phyloP scores from a whole-genome alignment of 164 flowering plant genomes.

The Chimonanthus praecox region DNA sequence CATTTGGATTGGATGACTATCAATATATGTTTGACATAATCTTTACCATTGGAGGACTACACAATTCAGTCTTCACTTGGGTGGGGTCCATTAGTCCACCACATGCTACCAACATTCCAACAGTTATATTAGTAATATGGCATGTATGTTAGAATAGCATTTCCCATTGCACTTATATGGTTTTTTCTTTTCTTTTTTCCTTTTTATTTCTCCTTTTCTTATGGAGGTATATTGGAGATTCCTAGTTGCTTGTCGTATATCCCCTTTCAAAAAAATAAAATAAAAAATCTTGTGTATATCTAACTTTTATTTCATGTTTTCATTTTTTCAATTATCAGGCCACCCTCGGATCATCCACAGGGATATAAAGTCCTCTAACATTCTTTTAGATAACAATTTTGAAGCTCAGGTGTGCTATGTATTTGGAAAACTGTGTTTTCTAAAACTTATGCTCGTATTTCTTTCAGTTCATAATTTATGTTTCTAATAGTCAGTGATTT shows the following conservation, averaged over 20 bases:
- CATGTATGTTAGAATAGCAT: no score
- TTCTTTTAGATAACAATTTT: slow-evolving; percentile 73
- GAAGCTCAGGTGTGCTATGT: slow-evolving; percentile 63
- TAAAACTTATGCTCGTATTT: not conserved
- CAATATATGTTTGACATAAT: no score
- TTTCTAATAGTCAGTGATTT: slow-evolving; percentile 1
- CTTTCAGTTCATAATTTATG: not conserved
- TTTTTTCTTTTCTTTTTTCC: not conserved
- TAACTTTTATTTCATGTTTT: not conserved
- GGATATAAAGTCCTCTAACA: slow-evolving; percentile 91
- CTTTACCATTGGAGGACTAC: no score
- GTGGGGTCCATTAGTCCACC: no score
- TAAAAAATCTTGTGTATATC: not conserved
- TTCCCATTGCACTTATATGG: not conserved
- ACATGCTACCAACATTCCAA: no score
- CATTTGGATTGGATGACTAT: no score
- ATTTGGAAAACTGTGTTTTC: not conserved
- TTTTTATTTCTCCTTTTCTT: not conserved
- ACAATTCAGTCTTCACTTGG: no score
- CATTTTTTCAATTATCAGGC: slow-evolving; percentile 35
- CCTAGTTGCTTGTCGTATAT: not conserved
- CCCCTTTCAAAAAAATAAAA: no score
- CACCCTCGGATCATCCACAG: slow-evolving; percentile 91
- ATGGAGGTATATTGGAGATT: not conserved
- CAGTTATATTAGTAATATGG: no score